These are phyloP conservation scores for Agrostemma githago DNA, from an alignment of 148 eudicot species.

Conservation along the genomic window DNA sequence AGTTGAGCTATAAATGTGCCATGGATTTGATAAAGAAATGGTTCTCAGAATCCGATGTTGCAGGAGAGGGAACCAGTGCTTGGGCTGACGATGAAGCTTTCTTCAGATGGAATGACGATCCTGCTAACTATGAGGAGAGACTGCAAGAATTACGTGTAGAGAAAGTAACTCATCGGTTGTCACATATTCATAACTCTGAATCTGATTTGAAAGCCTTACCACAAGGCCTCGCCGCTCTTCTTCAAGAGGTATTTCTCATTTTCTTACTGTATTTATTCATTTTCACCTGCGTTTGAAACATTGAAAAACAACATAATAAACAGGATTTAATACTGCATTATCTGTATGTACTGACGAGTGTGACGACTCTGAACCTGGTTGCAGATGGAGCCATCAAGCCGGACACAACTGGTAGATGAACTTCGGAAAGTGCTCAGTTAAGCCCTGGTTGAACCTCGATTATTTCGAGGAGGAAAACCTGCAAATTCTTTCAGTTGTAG, in stretches of 20 bases:
- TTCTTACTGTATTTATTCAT: not conserved
- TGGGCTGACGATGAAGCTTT: slow-evolving; percentile 79
- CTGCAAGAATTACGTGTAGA: slow-evolving; percentile 63
- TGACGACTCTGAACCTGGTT: not conserved
- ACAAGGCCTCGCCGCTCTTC: slow-evolving; percentile 69
- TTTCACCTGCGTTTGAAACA: not conserved
- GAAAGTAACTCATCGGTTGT: slow-evolving; percentile 62
- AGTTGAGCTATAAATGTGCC: slow-evolving; percentile 56
- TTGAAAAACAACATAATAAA: not conserved
- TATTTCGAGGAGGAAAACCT: not conserved
- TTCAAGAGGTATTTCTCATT: slow-evolving; percentile 52
- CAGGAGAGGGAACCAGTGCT: slow-evolving; percentile 30
- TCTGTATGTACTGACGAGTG: not conserved
- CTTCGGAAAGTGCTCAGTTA: slow-evolving; percentile 54
- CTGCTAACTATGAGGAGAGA: slow-evolving; percentile 55
- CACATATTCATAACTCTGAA: slow-evolving; percentile 53
- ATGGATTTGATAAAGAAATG: slow-evolving; percentile 66
- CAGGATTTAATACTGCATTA: not conserved
- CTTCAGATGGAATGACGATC: slow-evolving; percentile 62
- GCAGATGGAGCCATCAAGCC: slow-evolving; percentile 63
- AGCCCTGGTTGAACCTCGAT: not conserved
- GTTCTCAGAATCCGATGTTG: slow-evolving; percentile 55
- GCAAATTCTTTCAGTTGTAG: not conserved
- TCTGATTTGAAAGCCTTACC: slow-evolving; percentile 75
- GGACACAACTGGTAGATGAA: slow-evolving; percentile 51